These are phyloP conservation scores for Cyclocybe aegerita DNA, from an alignment of 768 basidiomycete genomes.

Conservation along the genomic window DNA sequence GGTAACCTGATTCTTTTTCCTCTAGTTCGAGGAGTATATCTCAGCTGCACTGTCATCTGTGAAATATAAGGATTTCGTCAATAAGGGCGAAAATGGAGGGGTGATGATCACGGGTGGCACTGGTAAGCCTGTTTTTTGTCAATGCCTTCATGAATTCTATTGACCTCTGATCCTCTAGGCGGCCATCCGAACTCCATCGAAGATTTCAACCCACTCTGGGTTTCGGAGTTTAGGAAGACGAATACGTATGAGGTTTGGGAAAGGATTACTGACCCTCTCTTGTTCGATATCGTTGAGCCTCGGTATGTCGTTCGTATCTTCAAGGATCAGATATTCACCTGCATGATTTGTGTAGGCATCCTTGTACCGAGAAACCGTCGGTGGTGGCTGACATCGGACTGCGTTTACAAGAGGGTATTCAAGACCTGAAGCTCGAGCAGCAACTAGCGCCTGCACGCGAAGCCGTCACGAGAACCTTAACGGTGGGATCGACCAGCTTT, in stretches of 20 bases:
- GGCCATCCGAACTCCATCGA: conserved; percentile 59
- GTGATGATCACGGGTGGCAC: conserved; percentile 69
- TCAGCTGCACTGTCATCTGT: conserved; percentile 84
- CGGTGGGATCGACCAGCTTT: conserved; percentile 73
- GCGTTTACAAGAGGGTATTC: conserved; percentile 89
- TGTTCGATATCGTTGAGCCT: conserved; percentile 96
- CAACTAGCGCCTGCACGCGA: conserved; percentile 93
- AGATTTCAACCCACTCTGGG: conserved; percentile 89
- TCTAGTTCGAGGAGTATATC: conserved; percentile 91
- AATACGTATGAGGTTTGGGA: conserved; percentile 92
- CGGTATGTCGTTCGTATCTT: conserved; percentile 43
- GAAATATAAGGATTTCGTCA: conserved; percentile 85
- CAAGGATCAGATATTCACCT: not conserved
- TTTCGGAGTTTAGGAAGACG: conserved; percentile 84
- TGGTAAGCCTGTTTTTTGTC: conserved; percentile 28
- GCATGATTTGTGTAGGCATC: conserved; percentile 58
- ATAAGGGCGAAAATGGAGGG: conserved; percentile 61
- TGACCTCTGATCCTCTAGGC: conserved; percentile 27
- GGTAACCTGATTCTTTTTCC: not conserved
- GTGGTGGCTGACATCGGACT: conserved; percentile 90
- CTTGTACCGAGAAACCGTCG: conserved; percentile 88
- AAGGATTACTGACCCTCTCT: conserved; percentile 80
- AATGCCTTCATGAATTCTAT: not conserved
- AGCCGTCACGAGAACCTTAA: conserved; percentile 77
- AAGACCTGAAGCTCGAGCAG: conserved; percentile 90